Evolutionary conservation across 805 yeast genomes (phyloP).

Genomic region (Clavispora santaluciae): DNA sequence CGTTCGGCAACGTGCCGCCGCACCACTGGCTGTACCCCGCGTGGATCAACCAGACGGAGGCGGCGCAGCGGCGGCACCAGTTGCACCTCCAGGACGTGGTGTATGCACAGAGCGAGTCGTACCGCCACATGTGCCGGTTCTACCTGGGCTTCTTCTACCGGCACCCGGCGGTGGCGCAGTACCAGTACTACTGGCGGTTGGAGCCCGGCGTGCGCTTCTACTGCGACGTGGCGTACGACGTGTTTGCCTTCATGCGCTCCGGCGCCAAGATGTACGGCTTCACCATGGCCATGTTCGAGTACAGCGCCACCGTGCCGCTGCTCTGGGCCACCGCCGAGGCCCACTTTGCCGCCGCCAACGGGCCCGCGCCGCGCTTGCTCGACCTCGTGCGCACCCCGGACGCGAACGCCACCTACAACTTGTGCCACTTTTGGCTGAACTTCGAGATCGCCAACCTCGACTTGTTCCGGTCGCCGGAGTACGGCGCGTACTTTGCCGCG

Average conservation of each 20-base stretch:
- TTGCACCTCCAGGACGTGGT: conserved; percentile 26
- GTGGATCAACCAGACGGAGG: conserved; percentile 51
- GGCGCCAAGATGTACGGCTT: conserved; percentile 62
- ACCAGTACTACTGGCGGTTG: conserved; percentile 71
- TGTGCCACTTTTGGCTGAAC: conserved; percentile 5
- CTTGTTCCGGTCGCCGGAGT: not conserved
- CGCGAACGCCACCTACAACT: conserved; percentile 1
- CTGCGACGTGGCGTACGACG: conserved; percentile 62
- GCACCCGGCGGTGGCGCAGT: conserved; percentile 52
- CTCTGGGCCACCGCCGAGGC: conserved; percentile 43
- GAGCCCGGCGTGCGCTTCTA: conserved; percentile 61
- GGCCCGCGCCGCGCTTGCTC: not conserved
- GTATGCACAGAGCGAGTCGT: conserved; percentile 57
- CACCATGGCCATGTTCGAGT: conserved; percentile 62
- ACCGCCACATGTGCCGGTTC: conserved; percentile 64
- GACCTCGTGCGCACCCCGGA: not conserved
- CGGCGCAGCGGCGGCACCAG: conserved; percentile 17
- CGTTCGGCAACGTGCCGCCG: conserved; percentile 56
- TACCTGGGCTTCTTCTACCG: conserved; percentile 49
- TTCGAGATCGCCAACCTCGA: conserved; percentile 1
- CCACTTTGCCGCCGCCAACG: not conserved
- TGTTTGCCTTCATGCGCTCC: conserved; percentile 53
- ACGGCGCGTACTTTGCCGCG: not conserved
- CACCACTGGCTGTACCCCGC: conserved; percentile 71
- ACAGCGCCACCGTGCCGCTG: conserved; percentile 53